Evolutionary conservation across 139 green algal species (phyloP), one percentile per base, ranked within the genome.

Genomic region (Pycnococcus provasolii): DNA sequence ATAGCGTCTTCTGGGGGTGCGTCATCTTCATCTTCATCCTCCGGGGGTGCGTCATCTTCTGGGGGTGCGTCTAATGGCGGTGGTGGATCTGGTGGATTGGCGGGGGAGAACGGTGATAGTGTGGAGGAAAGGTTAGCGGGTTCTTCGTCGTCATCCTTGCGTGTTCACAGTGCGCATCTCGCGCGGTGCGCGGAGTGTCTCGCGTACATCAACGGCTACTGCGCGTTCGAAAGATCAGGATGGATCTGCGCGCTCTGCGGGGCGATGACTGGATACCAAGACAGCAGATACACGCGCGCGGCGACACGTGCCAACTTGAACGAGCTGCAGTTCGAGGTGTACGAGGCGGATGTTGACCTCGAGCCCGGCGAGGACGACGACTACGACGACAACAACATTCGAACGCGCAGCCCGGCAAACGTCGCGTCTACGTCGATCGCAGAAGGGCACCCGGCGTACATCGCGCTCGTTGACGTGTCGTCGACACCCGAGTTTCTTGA

Each of bases 191-290:
- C n/a, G 1, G 5, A 39, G 1, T 68, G 62, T 37, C 60, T 68
- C 48, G 62, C 48, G 26, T 68, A 68, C 62, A 40, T 68, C 47
- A 60, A 46, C 48, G 47, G 45, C 37, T 59, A 39, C 39, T 68
- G 62, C 62, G 50, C 11, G 42, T 37, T 68, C 4, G 62, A 68
- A 37, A 7, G 39, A 6, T 7, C 41, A n/a, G 62, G 62, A 39
- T 68, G 53, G 37, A 40, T 40, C 7, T 68, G 62, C 62, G 43
- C 13, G 3, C 11, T 53, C 48, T 68, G 62, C 46, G 62, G 37
- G 2, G 8, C 53, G 53, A 15, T 15, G 53, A 6, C 53, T 15
- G 53, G 4, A 8, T 5, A n/a, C 53, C 53, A n/a, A 48, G 62
- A 50, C 60, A 68, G 15, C 15, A 50, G 59, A 65, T 9, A 4